These are phyloP conservation scores for Lactifluus hygrophoroides DNA, from an alignment of 768 basidiomycete species.

Conservation along the genomic window DNA sequence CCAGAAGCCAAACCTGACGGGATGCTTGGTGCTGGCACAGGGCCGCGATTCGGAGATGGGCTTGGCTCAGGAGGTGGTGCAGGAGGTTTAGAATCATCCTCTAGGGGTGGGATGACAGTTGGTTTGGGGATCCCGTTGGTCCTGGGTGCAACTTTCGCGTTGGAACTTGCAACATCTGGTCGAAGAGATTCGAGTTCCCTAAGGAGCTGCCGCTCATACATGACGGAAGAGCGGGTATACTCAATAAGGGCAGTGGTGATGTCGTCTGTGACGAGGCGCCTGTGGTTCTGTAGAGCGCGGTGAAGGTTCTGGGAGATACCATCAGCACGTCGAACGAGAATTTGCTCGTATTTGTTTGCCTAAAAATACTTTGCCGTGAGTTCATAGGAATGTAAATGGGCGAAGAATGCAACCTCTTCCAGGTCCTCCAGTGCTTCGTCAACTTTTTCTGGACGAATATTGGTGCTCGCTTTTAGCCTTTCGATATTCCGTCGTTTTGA, in stretches of 20 bases:
- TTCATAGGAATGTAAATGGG: constrained; percentile 1
- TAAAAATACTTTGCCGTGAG: constrained; percentile 28
- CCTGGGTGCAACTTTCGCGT: constrained; percentile 45
- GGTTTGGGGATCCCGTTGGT: constrained; percentile 52
- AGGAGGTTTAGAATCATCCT: constrained; percentile 42
- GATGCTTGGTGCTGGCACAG: constrained; percentile 18
- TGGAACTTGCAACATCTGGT: constrained; percentile 63
- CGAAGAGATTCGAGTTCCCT: constrained; percentile 81
- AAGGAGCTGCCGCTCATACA: constrained; percentile 85
- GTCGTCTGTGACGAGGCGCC: constrained; percentile 83
- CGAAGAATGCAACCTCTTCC: constrained; percentile 58
- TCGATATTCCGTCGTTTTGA: constrained; percentile 90
- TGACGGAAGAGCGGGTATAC: constrained; percentile 83
- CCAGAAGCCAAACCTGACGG: constrained; percentile 2
- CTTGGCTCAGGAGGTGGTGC: constrained; percentile 22
- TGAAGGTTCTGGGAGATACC: constrained; percentile 94
- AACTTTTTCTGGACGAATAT: constrained; percentile 76
- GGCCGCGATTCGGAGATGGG: constrained; percentile 20
- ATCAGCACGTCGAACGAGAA: constrained; percentile 75
- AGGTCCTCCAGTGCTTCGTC: constrained; percentile 90
- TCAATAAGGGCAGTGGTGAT: constrained; percentile 84
- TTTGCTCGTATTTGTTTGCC: constrained; percentile 87
- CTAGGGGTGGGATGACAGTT: constrained; percentile 50
- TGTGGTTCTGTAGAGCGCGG: constrained; percentile 75
- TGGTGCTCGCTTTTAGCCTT: constrained; percentile 75